A percentile compares a stretch with the other conserved stretches of the same genome.
Conservation (phyloP, 441 rosid species). For the Jatropha podagrica region DNA sequence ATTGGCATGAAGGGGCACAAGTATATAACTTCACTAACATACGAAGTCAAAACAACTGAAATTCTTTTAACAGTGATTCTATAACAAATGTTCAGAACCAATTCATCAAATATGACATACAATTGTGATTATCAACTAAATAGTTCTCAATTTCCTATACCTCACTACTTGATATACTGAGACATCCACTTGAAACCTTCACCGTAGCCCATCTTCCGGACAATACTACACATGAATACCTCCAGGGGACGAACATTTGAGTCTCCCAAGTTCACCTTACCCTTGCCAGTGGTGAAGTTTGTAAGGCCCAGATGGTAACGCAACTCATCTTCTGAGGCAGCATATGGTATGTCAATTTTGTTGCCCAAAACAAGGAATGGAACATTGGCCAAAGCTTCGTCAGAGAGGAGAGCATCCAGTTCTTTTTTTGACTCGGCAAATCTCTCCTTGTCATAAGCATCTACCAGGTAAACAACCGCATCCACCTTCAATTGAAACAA, state of each 20-base stretch:
- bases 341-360: constrained; percentile 87
- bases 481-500: constrained; percentile 52
- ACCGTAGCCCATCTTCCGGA: constrained; percentile 72
- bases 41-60: constrained; percentile 8
- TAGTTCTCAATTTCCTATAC: constrained; percentile 14
- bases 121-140: constrained; percentile 8
- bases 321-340: constrained; percentile 83
- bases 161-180: constrained; percentile 48
- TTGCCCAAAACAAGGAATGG: constrained; percentile 74
- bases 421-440: constrained; percentile 74
- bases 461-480: constrained; percentile 86
- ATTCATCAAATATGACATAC: constrained; percentile 19
- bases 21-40: constrained; percentile 13
- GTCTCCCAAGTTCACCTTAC: constrained; percentile 51
- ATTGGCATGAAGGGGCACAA: neutral
- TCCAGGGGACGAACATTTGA: constrained; percentile 64
- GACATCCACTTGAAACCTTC: constrained; percentile 82
- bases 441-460: constrained; percentile 87
- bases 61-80: constrained; percentile 19
- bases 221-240: constrained; percentile 78
- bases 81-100: constrained; percentile 11
- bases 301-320: constrained; percentile 68
- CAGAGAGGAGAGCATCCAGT: constrained; percentile 81
- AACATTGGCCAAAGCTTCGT: constrained; percentile 65
- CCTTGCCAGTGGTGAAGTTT: constrained; percentile 83